Conservation (phyloP, 495 filamentous ascomycete genomes). For the Penicillium bovifimosum region DNA sequence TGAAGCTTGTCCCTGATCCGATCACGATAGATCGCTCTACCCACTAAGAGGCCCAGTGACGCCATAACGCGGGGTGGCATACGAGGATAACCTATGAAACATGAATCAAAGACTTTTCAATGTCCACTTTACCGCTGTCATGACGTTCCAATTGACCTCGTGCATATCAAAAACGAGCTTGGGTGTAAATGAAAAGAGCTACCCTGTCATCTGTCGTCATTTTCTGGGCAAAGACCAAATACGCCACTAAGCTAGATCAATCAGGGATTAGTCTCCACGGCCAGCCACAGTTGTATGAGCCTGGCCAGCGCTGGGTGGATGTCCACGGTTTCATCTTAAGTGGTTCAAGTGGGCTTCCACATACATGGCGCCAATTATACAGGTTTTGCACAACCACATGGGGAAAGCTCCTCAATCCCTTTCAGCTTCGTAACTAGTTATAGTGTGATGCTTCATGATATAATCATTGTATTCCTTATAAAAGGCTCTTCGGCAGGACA, state of each 20-base stretch:
- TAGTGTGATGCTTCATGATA: no score
- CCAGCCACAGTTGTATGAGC: no score
- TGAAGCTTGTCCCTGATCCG: background rate
- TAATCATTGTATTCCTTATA: no score
- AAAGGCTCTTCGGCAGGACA: no score
- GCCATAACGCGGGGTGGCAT: conserved; percentile 14
- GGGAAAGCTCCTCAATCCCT: no score
- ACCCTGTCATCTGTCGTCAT: conserved; percentile 20
- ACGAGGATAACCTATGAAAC: conserved; percentile 1
- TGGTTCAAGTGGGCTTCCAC: no score
- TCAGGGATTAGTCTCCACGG: no score
- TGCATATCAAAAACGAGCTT: background rate
- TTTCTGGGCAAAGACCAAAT: background rate
- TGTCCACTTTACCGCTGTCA: conserved; percentile 5
- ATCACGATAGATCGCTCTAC: background rate
- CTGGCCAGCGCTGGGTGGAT: no score
- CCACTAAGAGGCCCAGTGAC: conserved; percentile 12
- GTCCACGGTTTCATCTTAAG: no score
- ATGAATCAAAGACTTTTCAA: background rate
- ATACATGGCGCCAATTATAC: no score
- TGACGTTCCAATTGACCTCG: conserved; percentile 18
- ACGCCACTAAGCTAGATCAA: conserved; percentile 7
- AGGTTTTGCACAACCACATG: no score
- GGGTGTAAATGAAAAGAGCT: background rate
- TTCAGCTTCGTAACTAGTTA: no score